phyloP scores from a whole-genome alignment of 1,284 basidiomycete genomes.

The Melanopsichium pennsylvanicum region DNA sequence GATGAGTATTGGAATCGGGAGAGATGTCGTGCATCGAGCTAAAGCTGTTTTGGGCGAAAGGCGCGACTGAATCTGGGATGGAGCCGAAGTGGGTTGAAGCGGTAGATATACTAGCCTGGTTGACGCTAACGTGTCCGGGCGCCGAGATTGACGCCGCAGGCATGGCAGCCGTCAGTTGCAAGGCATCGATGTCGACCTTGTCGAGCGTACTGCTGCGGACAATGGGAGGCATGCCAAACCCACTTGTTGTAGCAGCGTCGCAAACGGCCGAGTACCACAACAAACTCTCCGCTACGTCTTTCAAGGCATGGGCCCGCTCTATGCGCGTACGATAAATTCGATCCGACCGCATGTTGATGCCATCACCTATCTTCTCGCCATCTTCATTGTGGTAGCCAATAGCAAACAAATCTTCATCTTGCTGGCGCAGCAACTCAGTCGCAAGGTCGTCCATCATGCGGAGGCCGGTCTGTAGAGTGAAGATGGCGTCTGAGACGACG shows the following conservation, averaged over 20 bases:
- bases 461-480: constrained; percentile 28
- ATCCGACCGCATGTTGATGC: constrained; percentile 15
- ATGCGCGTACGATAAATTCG: constrained; percentile 21
- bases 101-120: not conserved
- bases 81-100: not conserved
- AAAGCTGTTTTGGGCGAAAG: constrained; percentile 11
- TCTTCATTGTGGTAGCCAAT: constrained; percentile 31
- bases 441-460: constrained; percentile 45
- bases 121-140: not conserved
- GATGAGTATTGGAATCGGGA: not conserved
- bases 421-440: constrained; percentile 34
- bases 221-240: constrained; percentile 27
- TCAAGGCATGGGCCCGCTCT: constrained; percentile 30
- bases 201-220: constrained; percentile 26
- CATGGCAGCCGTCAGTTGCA: constrained; percentile 22
- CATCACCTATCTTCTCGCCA: constrained; percentile 20
- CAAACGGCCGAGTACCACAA: constrained; percentile 43
- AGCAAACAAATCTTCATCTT: constrained; percentile 31
- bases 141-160: constrained; percentile 9
- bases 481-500: constrained; percentile 25
- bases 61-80: not conserved
- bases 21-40: constrained; percentile 7
- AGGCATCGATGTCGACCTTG: constrained; percentile 25
- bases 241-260: constrained; percentile 26
- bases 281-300: constrained; percentile 32